phyloP scores from a whole-genome alignment of 2,329 filamentous ascomycete genomes.

The Ascochyta fabae region DNA sequence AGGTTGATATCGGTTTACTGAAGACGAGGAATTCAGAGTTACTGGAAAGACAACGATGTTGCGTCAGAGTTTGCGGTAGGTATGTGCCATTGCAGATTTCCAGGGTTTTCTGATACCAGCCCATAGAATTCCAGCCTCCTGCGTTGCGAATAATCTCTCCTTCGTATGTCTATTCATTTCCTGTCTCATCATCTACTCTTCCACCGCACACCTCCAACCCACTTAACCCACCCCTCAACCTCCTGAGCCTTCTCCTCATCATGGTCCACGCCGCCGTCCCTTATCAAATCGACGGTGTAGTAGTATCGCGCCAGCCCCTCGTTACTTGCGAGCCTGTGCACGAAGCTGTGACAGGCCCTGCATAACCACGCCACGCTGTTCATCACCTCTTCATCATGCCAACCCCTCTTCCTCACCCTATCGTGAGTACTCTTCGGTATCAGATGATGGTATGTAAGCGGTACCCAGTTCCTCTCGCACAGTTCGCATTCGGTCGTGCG shows the following conservation, averaged over 20 bases:
- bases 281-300: constrained; percentile 74
- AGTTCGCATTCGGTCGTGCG: constrained; percentile 71
- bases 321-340: constrained; percentile 76
- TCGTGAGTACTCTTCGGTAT: constrained; percentile 80
- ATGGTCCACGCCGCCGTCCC: constrained; percentile 75
- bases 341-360: constrained; percentile 81
- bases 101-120: too few species aligned
- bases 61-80: too few species aligned
- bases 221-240: constrained; percentile 72
- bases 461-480: constrained; percentile 75
- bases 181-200: constrained; percentile 53
- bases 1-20: too few species aligned
- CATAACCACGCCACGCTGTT: constrained; percentile 88
- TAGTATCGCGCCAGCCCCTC: constrained; percentile 77
- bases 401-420: constrained; percentile 77
- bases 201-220: constrained; percentile 78
- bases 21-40: too few species aligned
- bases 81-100: too few species aligned
- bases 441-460: constrained; percentile 82
- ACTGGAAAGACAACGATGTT: too few species aligned
- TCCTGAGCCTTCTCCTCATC: constrained; percentile 68
- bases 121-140: too few species aligned
- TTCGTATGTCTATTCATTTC: too few species aligned
- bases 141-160: too few species aligned
- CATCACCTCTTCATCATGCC: constrained; percentile 77